These are phyloP conservation scores for Nigrograna mackinnonii DNA, from an alignment of 2,329 filamentous ascomycete genomes.

Conservation along the genomic window DNA sequence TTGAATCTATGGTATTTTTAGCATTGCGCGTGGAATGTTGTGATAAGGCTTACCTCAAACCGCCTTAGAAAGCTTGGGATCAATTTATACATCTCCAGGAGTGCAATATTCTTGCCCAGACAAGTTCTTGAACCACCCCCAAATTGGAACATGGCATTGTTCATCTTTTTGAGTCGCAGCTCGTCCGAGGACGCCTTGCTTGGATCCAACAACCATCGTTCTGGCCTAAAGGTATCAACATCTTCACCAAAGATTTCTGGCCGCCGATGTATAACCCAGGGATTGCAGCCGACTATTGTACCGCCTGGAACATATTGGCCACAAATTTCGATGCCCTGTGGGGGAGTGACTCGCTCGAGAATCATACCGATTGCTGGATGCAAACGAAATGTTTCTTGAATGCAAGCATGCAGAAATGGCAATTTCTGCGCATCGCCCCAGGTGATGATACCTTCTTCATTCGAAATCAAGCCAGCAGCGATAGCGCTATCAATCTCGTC, in stretches of 20 bases:
- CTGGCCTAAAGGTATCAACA: constrained; percentile 2
- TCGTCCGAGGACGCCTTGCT: constrained; percentile 15
- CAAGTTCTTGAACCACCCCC: neutral
- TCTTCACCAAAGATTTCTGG: constrained; percentile 4
- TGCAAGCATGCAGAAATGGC: constrained; percentile 32
- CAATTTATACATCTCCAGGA: constrained; percentile 1
- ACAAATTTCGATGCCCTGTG: constrained; percentile 39
- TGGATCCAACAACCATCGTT: constrained; percentile 8
- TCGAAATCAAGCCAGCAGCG: neutral
- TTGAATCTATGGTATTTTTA: no score
- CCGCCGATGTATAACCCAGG: constrained; percentile 2
- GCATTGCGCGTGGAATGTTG: no score
- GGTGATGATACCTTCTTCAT: neutral
- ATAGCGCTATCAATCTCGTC: neutral
- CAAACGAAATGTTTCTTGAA: constrained; percentile 47
- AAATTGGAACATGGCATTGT: constrained; percentile 30
- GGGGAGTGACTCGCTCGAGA: constrained; percentile 43
- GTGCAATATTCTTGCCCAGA: neutral
- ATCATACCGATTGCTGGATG: constrained; percentile 47
- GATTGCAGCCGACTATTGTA: no score
- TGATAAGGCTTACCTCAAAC: neutral
- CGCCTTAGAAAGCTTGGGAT: constrained; percentile 41
- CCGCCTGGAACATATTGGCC: constrained; percentile 23
- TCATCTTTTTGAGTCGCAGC: constrained; percentile 31
- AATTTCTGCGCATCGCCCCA: neutral